A percentile compares a stretch with the other conserved stretches of the same genome.
Evolutionary conservation across 2,329 filamentous ascomycete species (phyloP).

Genomic region (Aspergillus sp.): DNA sequence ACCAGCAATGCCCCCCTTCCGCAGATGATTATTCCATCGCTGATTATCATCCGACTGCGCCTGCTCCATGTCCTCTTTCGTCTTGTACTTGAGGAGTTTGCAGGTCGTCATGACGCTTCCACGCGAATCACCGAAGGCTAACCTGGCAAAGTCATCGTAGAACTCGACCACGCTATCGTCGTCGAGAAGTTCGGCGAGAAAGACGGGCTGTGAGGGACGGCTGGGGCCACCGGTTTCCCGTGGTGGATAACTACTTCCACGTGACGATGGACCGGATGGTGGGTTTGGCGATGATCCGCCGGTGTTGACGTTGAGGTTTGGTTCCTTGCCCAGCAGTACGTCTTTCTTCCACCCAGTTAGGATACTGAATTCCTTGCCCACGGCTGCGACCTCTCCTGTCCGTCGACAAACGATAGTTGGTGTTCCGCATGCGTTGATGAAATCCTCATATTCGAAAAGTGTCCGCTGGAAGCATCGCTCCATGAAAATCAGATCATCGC

Average conservation of each 20-base stretch:
- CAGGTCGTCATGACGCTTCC: slow-evolving; percentile 78
- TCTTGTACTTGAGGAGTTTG: slow-evolving; percentile 83
- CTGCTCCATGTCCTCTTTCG: slow-evolving; percentile 52
- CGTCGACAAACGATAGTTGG: slow-evolving; percentile 87
- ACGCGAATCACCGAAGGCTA: slow-evolving; percentile 86
- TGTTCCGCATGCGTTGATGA: slow-evolving; percentile 78
- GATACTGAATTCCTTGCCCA: slow-evolving; percentile 94
- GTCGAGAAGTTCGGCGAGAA: slow-evolving; percentile 85
- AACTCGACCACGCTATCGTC: slow-evolving; percentile 91
- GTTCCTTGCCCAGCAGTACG: slow-evolving; percentile 76
- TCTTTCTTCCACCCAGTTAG: slow-evolving; percentile 92
- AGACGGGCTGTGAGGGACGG: slow-evolving; percentile 67
- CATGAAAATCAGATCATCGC: slow-evolving; percentile 91
- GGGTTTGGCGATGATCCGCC: slow-evolving; percentile 41
- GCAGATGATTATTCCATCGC: slow-evolving; percentile 37
- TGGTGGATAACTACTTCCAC: slow-evolving; percentile 46
- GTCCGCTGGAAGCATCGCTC: slow-evolving; percentile 95
- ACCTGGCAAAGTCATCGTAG: slow-evolving; percentile 87
- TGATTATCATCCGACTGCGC: slow-evolving; percentile 43
- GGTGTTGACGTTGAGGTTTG: slow-evolving; percentile 80
- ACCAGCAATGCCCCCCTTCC: slow-evolving; percentile 41
- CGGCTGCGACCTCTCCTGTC: slow-evolving; percentile 88
- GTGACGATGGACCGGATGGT: slow-evolving; percentile 36
- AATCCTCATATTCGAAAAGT: slow-evolving; percentile 86
- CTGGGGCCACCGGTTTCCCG: slow-evolving; percentile 35